phyloP scores from a whole-genome alignment of 164 flowering plant species.

The Malania oleifera region DNA sequence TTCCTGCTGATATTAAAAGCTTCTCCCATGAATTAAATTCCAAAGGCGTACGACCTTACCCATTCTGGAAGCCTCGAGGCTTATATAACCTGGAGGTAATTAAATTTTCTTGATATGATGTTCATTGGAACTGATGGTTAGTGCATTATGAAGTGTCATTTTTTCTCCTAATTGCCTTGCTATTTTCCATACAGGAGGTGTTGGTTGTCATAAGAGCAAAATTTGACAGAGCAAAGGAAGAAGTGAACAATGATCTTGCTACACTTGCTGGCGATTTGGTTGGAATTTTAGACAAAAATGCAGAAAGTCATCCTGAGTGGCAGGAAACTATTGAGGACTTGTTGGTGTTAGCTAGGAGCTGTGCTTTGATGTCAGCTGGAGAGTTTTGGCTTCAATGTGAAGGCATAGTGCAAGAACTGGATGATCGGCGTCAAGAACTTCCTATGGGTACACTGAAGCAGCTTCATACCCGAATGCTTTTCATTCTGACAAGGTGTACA shows the following conservation, averaged over 20 bases:
- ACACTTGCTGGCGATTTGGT: slow-evolving; percentile 93
- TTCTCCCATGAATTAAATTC: slow-evolving; percentile 98
- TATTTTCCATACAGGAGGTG: slow-evolving; percentile 60
- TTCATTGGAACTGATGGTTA: not conserved
- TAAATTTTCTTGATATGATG: not conserved
- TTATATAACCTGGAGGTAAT: slow-evolving; percentile 84
- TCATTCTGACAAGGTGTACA: slow-evolving; percentile 96
- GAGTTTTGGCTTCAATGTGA: slow-evolving; percentile 99
- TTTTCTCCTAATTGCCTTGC: not conserved
- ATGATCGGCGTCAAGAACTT: slow-evolving; percentile 95
- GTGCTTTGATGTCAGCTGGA: slow-evolving; percentile 89
- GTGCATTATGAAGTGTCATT: not conserved
- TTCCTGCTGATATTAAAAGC: slow-evolving; percentile 91
- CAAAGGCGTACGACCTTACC: slow-evolving; percentile 96
- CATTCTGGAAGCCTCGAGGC: slow-evolving; percentile 98
- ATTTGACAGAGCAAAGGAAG: slow-evolving; percentile 99
- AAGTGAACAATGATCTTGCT: slow-evolving; percentile 93
- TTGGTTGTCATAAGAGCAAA: slow-evolving; percentile 74
- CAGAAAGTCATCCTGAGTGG: slow-evolving; percentile 92
- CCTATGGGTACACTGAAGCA: slow-evolving; percentile 88
- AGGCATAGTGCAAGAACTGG: slow-evolving; percentile 96
- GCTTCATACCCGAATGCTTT: slow-evolving; percentile 97
- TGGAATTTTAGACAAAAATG: slow-evolving; percentile 87
- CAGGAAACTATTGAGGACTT: slow-evolving; percentile 95
- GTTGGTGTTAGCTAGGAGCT: slow-evolving; percentile 80